Percentiles rank a stretch among this genome's conserved stretches.
phyloP scores from a whole-genome alignment of 148 eudicot genomes.

The Chenopodium album region DNA sequence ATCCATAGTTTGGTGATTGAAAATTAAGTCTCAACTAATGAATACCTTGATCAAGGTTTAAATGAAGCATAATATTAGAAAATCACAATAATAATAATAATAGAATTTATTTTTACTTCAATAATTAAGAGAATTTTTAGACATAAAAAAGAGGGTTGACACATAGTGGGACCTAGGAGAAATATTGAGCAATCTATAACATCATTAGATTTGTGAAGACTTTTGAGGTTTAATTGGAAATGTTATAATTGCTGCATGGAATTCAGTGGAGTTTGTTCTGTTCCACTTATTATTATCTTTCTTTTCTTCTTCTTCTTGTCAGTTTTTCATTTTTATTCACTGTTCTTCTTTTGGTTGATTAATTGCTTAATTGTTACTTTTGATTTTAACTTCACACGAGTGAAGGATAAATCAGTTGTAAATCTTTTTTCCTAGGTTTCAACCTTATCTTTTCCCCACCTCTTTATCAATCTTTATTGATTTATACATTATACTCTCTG shows the following conservation, averaged over 20 bases:
- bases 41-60: slow-evolving; percentile 12
- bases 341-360: not conserved
- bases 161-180: slow-evolving; percentile 27
- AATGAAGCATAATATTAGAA: not conserved
- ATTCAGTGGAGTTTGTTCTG: slow-evolving; percentile 26
- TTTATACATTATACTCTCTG: too few species aligned
- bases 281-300: slow-evolving; percentile 15
- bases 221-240: slow-evolving; percentile 18
- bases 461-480: too few species aligned
- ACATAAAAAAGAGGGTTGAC: slow-evolving; percentile 15
- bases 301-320: not conserved
- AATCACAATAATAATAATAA: not conserved
- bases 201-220: slow-evolving; percentile 24
- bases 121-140: not conserved
- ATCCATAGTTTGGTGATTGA: slow-evolving; percentile 21
- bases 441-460: too few species aligned
- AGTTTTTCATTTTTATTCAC: not conserved
- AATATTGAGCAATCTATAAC: slow-evolving; percentile 27
- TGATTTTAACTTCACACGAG: not conserved
- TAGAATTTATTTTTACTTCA: too few species aligned
- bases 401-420: too few species aligned
- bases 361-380: not conserved
- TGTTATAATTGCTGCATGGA: slow-evolving; percentile 37
- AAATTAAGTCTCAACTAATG: slow-evolving; percentile 22
- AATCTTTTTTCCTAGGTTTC: too few species aligned